Conservation (phyloP, 148 eudicot species). For the Heliosperma pusillum region DNA sequence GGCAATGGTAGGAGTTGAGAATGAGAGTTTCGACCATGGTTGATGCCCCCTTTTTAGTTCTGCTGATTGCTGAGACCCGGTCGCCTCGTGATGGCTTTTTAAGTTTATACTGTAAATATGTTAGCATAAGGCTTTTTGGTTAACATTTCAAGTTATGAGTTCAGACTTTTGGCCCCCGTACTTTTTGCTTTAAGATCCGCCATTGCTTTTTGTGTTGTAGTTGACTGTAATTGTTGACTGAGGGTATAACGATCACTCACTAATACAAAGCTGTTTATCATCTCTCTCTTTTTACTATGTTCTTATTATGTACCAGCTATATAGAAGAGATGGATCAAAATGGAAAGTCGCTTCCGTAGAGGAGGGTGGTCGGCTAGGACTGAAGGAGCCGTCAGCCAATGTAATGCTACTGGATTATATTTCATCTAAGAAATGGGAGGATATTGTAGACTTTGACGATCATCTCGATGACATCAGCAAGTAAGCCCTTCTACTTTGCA, state of each 20-base stretch:
- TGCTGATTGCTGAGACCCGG: too few species aligned
- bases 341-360: conserved; percentile 62
- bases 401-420: conserved; percentile 61
- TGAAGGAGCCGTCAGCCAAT: conserved; percentile 82
- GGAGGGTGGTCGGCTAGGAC: conserved; percentile 44
- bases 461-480: conserved; percentile 84
- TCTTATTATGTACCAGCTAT: too few species aligned
- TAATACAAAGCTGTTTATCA: background rate
- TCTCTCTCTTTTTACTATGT: too few species aligned
- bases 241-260: background rate
- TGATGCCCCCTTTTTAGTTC: too few species aligned
- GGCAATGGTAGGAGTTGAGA: too few species aligned
- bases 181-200: too few species aligned
- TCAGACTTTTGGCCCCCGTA: too few species aligned
- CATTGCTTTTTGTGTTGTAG: background rate
- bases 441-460: conserved; percentile 73
- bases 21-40: too few species aligned
- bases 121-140: too few species aligned
- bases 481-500: conserved; percentile 32
- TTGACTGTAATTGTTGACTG: conserved; percentile 3
- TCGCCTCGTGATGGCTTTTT: too few species aligned
- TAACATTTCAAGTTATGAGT: too few species aligned
- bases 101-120: too few species aligned
- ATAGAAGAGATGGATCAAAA: conserved; percentile 61
- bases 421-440: conserved; percentile 68